Conservation (phyloP, 2,329 filamentous ascomycete genomes). For the Pseudocercospora cruenta region DNA sequence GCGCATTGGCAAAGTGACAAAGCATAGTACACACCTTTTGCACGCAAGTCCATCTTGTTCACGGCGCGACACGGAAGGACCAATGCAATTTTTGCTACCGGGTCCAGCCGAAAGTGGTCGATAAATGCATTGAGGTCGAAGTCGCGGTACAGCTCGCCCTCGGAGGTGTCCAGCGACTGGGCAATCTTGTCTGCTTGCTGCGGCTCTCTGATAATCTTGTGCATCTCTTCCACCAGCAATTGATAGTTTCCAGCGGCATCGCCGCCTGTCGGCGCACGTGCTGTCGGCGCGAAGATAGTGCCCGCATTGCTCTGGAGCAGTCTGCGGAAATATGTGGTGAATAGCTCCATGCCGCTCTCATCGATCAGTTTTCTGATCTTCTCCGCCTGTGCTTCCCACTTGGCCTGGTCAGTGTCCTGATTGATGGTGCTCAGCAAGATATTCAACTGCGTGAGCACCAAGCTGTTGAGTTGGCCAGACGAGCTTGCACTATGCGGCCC, state of each 20-base stretch:
- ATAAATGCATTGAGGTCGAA: conserved; percentile 96
- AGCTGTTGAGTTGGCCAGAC: conserved; percentile 71
- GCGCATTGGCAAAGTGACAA: not conserved
- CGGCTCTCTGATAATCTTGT: conserved; percentile 78
- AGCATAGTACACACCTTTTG: conserved; percentile 68
- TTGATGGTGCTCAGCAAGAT: conserved; percentile 92
- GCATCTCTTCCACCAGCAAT: conserved; percentile 79
- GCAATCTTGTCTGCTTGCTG: conserved; percentile 89
- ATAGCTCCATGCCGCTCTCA: conserved; percentile 99
- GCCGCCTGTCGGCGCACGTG: conserved; percentile 58
- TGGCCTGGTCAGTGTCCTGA: conserved; percentile 85
- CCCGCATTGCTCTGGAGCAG: conserved; percentile 87
- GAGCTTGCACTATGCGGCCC: conserved; percentile 49
- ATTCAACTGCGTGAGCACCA: conserved; percentile 93
- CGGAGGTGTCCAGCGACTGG: conserved; percentile 86
- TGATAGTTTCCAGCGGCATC: conserved; percentile 81
- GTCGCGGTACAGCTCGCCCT: conserved; percentile 91
- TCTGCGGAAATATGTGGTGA: conserved; percentile 91
- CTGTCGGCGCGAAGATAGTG: conserved; percentile 80
- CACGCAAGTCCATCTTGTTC: conserved; percentile 78
- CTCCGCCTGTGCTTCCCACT: conserved; percentile 90
- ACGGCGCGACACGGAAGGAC: conserved; percentile 85
- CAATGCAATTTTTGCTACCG: conserved; percentile 82
- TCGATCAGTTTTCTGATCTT: conserved; percentile 95
- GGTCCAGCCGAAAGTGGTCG: conserved; percentile 92